A percentile compares a stretch with the other conserved stretches of the same genome.
Evolutionary conservation across 495 filamentous ascomycete species (phyloP).

Genomic region (Neurospora cerealis): DNA sequence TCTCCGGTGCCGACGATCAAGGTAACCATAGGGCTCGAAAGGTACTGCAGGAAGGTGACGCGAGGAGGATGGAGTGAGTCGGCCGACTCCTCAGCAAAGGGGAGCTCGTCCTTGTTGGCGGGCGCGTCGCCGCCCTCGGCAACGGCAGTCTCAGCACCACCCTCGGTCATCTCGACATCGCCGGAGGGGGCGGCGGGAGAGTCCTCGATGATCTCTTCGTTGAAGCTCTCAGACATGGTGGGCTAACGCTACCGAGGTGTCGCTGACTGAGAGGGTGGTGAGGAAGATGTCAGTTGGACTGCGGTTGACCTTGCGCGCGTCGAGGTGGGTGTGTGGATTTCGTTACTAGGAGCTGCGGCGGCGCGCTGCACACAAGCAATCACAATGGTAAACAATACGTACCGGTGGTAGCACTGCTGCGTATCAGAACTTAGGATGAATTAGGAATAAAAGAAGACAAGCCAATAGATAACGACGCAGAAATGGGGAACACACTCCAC

Average conservation of each 20-base stretch:
- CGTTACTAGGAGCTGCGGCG: neutral
- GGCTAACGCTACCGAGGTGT: neutral
- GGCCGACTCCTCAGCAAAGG: slow-evolving; percentile 34
- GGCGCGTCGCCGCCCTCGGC: slow-evolving; percentile 11
- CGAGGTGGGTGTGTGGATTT: neutral
- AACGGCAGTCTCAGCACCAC: slow-evolving; percentile 2
- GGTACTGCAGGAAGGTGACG: slow-evolving; percentile 43
- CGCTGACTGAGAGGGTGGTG: neutral
- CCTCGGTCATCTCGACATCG: slow-evolving; percentile 44
- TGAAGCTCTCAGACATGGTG: slow-evolving; percentile 31
- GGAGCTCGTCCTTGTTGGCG: slow-evolving; percentile 21
- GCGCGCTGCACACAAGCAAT: neutral
- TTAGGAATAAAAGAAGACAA: neutral
- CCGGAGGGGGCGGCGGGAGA: slow-evolving; percentile 21
- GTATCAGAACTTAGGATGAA: neutral
- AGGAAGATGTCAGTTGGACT: neutral
- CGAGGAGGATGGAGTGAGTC: slow-evolving; percentile 26
- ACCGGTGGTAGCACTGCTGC: too few relatives aligned
- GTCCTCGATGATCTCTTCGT: slow-evolving; percentile 26
- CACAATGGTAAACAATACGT: neutral
- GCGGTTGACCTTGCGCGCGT: neutral
- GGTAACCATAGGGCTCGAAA: slow-evolving; percentile 72
- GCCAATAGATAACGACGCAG: neutral
- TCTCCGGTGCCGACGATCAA: slow-evolving; percentile 60
- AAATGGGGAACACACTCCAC: neutral